Evolutionary conservation across 768 basidiomycete genomes (phyloP), one percentile per base, ranked within the genome.

Genomic region (Suillus luteus): DNA sequence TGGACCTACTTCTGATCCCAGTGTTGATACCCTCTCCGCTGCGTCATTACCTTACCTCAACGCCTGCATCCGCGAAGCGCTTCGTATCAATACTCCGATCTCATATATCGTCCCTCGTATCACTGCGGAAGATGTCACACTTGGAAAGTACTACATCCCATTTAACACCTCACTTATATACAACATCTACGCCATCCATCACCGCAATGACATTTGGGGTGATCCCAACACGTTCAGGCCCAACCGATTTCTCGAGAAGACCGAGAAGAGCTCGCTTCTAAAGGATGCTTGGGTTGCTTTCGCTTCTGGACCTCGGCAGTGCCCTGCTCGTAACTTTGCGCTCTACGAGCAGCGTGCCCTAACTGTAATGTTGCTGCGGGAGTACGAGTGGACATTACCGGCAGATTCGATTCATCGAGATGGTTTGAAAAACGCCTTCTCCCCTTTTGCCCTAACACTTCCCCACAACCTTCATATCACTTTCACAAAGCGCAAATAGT

Each of bases 11-110:
- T 62, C 71, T 5, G 74, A 81, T 37, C 76, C 77, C 33, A 70
- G 71, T 1, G 59, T 75, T 2, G 71, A 69, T 41, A 72, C 77
- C 54, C 70, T 76, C 52, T 62, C 67, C 10, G 63, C 65, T 46
- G 35, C 35, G 24, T 60, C 59, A 24, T 66, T 78, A 54, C 72
- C 71, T 11, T 78, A 73, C 67, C 66, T 78, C 14, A 70, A 71
- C 59, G 79, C 80, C 5, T 78, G 78, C 68, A 77, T 80, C 60
- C 73, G 76, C 60, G 80, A 80, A 70, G 69, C 80, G 5, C 63
- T 81, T 12, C 79, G 80, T 17, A 76, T 71, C 69, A 74, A 74
- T 60, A 70, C 69, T 15, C 70, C 73, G n/a, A 66, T 72, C 24
- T 66, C 69, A 24, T 66, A 68, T 61, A 69, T 70, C 37, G 62